Percentiles rank a stretch among this genome's conserved stretches.
phyloP scores from a whole-genome alignment of 2,329 filamentous ascomycete genomes.

The Ceratocystis smalleyi region DNA sequence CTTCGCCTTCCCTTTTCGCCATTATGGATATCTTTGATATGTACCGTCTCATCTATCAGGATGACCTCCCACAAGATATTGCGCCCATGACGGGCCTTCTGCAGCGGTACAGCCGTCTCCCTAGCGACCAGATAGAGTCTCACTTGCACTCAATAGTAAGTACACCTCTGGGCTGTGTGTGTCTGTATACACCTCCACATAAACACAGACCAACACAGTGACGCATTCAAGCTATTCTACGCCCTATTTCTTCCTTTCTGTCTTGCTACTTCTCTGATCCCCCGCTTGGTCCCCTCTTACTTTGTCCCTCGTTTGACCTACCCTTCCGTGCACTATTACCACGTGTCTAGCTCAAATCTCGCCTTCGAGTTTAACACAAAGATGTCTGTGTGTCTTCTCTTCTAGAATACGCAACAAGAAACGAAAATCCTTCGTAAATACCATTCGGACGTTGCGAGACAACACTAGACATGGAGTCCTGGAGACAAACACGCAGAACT shows the following conservation, averaged over 20 bases:
- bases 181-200: neutral
- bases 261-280: neutral
- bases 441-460: neutral
- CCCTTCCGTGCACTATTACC: neutral
- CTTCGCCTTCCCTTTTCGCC: neutral
- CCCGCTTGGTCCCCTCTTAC: neutral
- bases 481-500: neutral
- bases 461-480: neutral
- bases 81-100: slow-evolving; percentile 26
- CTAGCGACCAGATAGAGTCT: slow-evolving; percentile 24
- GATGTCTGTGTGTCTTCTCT: neutral
- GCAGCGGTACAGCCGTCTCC: slow-evolving; percentile 27
- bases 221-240: neutral
- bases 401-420: neutral
- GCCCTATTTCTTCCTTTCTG: neutral
- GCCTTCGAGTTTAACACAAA: neutral
- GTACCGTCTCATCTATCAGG: slow-evolving; percentile 18
- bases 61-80: slow-evolving; percentile 25
- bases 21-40: slow-evolving; percentile 18
- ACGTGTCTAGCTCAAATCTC: neutral
- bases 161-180: neutral
- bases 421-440: neutral
- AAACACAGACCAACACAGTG: neutral
- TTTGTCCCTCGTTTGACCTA: neutral
- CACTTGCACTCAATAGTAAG: slow-evolving; percentile 18